These are phyloP conservation scores for Mrakia gelida DNA, from an alignment of 768 basidiomycete genomes.

Conservation along the genomic window DNA sequence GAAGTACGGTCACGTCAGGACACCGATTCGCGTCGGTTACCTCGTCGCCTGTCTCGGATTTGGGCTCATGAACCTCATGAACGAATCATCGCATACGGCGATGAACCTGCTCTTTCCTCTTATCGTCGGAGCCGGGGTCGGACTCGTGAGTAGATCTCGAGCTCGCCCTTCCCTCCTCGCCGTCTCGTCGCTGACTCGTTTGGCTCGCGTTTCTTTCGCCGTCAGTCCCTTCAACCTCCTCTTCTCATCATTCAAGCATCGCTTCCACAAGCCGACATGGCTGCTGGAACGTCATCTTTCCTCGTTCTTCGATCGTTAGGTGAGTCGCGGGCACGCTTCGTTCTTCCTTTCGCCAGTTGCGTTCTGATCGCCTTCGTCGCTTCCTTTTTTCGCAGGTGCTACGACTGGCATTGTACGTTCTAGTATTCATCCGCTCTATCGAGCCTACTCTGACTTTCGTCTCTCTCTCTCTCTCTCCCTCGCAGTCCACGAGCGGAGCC, in stretches of 20 bases:
- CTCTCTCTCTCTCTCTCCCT: neutral
- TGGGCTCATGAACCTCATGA: slow-evolving; percentile 25
- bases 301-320: slow-evolving; percentile 17
- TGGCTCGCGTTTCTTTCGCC: neutral
- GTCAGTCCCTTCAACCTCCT: slow-evolving; percentile 24
- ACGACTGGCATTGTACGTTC: slow-evolving; percentile 18
- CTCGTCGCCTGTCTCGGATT: slow-evolving; percentile 19
- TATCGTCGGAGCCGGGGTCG: slow-evolving; percentile 17
- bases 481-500: neutral
- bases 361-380: neutral
- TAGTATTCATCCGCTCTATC: neutral
- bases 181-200: neutral
- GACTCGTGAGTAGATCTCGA: slow-evolving; percentile 12
- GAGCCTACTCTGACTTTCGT: no score
- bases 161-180: neutral
- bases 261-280: slow-evolving; percentile 16
- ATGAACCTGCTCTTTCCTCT: slow-evolving; percentile 20
- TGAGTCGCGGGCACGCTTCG: neutral
- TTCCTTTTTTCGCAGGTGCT: neutral
- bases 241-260: slow-evolving; percentile 27
- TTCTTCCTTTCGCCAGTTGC: no score
- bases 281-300: slow-evolving; percentile 14
- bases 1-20: slow-evolving; percentile 3
- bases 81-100: neutral
- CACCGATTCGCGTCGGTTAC: slow-evolving; percentile 20